These are phyloP conservation scores for Penicillium malachiteum DNA, from an alignment of 495 filamentous ascomycete genomes.

Conservation along the genomic window DNA sequence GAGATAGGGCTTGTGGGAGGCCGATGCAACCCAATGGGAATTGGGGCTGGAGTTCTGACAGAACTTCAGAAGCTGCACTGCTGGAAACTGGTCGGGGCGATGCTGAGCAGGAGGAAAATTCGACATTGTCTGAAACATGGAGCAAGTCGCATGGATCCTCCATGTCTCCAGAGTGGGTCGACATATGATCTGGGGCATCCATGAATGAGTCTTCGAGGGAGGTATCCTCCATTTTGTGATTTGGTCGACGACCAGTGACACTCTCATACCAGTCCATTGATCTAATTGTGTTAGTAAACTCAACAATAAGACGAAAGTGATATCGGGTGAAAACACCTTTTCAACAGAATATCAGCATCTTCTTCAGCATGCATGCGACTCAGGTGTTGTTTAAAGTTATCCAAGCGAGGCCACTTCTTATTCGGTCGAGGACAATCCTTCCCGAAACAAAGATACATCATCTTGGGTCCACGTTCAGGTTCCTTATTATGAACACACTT, in stretches of 20 bases:
- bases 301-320: not conserved
- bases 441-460: conserved; percentile 67
- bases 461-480: conserved; percentile 51
- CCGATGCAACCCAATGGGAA: conserved; percentile 5
- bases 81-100: not conserved
- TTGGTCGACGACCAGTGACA: conserved; percentile 6
- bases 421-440: conserved; percentile 61
- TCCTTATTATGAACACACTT: conserved; percentile 64
- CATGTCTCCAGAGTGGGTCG: conserved; percentile 12
- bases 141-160: conserved; percentile 6
- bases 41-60: conserved; percentile 1
- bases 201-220: conserved; percentile 10
- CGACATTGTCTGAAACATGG: conserved; percentile 3
- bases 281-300: conserved; percentile 10
- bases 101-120: conserved; percentile 5
- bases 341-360: conserved; percentile 51
- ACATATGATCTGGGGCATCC: conserved; percentile 14
- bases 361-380: conserved; percentile 69
- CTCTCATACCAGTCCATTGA: conserved; percentile 44
- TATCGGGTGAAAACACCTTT: conserved; percentile 39
- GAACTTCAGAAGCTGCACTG: not conserved
- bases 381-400: conserved; percentile 90
- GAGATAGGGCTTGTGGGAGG: not conserved
- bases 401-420: conserved; percentile 83
- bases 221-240: conserved; percentile 7